Evolutionary conservation across 2,329 filamentous ascomycete species (phyloP), one percentile per base, ranked within the genome.

Genomic region (Podosphaera fusca): DNA sequence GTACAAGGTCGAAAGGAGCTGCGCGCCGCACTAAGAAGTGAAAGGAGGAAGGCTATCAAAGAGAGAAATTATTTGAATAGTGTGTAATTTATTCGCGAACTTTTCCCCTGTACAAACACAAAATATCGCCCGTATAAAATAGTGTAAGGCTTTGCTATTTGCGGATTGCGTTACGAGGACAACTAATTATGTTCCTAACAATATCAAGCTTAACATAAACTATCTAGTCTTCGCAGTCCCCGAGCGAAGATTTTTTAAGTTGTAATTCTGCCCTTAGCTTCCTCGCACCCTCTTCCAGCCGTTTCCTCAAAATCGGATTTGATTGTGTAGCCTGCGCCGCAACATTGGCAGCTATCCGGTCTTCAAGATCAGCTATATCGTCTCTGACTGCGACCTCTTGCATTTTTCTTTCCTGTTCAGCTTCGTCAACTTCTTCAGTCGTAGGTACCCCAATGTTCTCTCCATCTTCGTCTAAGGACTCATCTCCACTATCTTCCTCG

Each of bases 1-100:
- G 67, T 67, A 38, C 64, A 66, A 35, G 73, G 77, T 66, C 74
- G 84, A 66, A 74, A 76, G 60, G 79, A 81, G 63, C 72, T 89
- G 64, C 83, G 75, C 62, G 78, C 75, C 70, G 81, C 80, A 38
- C 81, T 88, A 84, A 78, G 85, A 66, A 77, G 77, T 68, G 84
- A 87, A 73, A 75, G 85, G 67, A 79, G 82, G 70, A 78, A 77
- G 59, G 78, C 76, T 70, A 92, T 92, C 67, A 90, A 89, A 79
- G 86, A 92, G 74, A 72, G 71, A 67, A 92, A 92, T 72, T 92
- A 88, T 76, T 77, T 92, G 70, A 85, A 84, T 77, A 79, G 80
- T 49, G 87, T 89, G 84, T 67, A 60, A 55, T 45, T 21, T 21
- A 21, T 21, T 21, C 21, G 21, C 21, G 21, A 21, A 21, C 21